Evolutionary conservation across 2,329 filamentous ascomycete species (phyloP).

Genomic region (Xylariomycetidae sp.): DNA sequence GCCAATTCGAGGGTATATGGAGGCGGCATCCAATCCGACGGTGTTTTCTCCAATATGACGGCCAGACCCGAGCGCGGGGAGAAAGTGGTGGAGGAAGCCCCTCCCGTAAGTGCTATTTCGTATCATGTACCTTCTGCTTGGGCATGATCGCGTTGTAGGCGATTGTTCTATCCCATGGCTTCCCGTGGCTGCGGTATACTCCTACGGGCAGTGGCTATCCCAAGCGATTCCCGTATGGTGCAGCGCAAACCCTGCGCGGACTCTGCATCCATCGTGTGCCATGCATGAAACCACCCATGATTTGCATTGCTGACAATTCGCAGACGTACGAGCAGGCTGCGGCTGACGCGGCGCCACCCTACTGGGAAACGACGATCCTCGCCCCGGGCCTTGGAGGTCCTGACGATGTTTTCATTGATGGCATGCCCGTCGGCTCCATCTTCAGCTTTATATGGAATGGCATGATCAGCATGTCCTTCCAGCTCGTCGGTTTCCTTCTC

Average conservation of each 20-base stretch:
- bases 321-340: constrained; percentile 98
- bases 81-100: constrained; percentile 73
- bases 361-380: constrained; percentile 98
- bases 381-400: constrained; percentile 83
- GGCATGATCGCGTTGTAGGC: no score
- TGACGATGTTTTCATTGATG: constrained; percentile 95
- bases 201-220: no score
- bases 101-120: constrained; percentile 64
- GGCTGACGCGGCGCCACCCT: constrained; percentile 89
- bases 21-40: constrained; percentile 75
- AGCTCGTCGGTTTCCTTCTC: constrained; percentile 92
- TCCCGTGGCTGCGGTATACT: no score
- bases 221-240: no score
- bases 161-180: no score
- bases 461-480: constrained; percentile 97
- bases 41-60: constrained; percentile 91
- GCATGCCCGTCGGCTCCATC: constrained; percentile 82
- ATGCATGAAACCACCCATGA: no score
- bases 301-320: constrained; percentile 32
- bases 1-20: constrained; percentile 52
- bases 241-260: no score
- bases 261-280: no score
- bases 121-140: not conserved
- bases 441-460: constrained; percentile 88
- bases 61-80: constrained; percentile 83